Percentiles rank a stretch among this genome's conserved stretches.
Evolutionary conservation across 1,284 basidiomycete genomes (phyloP).

Genomic region (Ustilago trichophora): DNA sequence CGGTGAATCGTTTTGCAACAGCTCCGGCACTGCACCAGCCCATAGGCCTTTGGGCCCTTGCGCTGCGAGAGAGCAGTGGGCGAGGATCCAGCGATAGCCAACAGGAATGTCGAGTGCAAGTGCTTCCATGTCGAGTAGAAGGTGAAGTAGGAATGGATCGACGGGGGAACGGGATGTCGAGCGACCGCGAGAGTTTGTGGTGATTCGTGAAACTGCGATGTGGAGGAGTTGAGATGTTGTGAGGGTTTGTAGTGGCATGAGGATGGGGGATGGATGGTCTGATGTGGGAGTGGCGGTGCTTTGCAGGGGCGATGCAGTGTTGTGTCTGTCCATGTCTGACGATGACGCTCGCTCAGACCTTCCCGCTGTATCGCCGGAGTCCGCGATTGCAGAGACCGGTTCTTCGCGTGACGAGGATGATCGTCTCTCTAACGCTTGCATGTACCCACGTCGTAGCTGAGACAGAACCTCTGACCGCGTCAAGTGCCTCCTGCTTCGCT

Average conservation of each 20-base stretch:
- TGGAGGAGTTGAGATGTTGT: conserved; percentile 5
- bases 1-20: conserved; percentile 1
- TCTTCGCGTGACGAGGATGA: too few relatives aligned
- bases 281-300: too few relatives aligned
- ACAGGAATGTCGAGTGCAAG: conserved; percentile 23
- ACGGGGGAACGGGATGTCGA: conserved; percentile 11
- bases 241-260: background rate
- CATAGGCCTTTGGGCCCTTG: background rate
- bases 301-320: too few relatives aligned
- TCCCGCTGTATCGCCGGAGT: too few relatives aligned
- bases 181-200: conserved; percentile 27
- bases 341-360: too few relatives aligned
- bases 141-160: conserved; percentile 27
- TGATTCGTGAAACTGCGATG: conserved; percentile 4
- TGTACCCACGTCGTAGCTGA: conserved; percentile 21
- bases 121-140: conserved; percentile 35
- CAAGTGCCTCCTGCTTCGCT: conserved; percentile 17
- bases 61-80: conserved; percentile 3
- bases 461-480: conserved; percentile 15
- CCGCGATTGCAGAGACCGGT: too few relatives aligned
- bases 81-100: conserved; percentile 28
- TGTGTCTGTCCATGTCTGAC: too few relatives aligned
- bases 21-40: background rate
- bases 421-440: too few relatives aligned
- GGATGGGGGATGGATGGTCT: background rate